These are phyloP conservation scores for Macrophomina pseudophaseolina DNA, from an alignment of 2,329 filamentous ascomycete genomes.

Conservation along the genomic window DNA sequence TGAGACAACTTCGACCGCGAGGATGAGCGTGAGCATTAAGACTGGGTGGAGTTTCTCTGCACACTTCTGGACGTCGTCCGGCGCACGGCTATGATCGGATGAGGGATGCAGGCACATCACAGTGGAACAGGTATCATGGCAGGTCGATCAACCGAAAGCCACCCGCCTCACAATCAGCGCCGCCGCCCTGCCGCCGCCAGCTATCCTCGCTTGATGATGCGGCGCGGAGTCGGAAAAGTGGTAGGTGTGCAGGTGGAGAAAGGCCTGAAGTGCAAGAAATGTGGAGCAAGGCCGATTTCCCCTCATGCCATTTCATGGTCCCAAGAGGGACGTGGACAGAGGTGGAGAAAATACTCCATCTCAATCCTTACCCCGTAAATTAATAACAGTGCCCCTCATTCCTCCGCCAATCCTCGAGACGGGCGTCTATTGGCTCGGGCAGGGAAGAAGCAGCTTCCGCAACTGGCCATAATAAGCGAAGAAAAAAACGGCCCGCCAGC, in stretches of 20 bases:
- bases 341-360: background rate
- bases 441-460: background rate
- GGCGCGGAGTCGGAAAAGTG: background rate
- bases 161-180: background rate
- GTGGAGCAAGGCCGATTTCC: background rate
- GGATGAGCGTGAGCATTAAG: background rate
- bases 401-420: background rate
- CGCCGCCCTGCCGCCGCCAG: background rate
- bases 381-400: constrained; percentile 4
- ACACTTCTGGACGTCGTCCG: constrained; percentile 15
- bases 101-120: background rate
- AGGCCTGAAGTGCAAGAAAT: background rate
- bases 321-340: no score
- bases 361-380: background rate
- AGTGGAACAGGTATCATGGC: background rate
- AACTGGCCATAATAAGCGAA: background rate
- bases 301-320: background rate
- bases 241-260: background rate
- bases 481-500: background rate
- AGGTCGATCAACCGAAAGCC: background rate
- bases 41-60: background rate
- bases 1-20: no score
- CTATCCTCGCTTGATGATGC: background rate
- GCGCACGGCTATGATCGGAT: background rate
- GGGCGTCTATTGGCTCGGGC: background rate